Base-by-base conservation (phyloP, 2,329 filamentous ascomycete genomes). In the Cercospora sojina region DNA sequence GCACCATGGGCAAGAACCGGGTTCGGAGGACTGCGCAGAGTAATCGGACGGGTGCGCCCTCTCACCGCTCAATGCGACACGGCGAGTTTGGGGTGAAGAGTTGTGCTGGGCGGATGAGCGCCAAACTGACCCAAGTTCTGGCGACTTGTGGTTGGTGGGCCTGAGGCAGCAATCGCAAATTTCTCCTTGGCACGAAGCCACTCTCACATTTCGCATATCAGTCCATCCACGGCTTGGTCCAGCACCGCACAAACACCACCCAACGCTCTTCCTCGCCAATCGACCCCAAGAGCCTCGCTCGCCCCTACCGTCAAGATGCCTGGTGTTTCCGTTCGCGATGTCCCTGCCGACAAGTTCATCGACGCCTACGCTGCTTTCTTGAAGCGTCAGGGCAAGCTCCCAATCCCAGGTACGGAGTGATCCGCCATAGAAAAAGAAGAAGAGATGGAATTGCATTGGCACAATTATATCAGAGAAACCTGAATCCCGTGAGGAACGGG, bases 351-450 rank as follows among this genome's bases (percentile, higher is more conserved):
- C 83, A 92, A 93, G 86, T 95, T 95, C 87, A 93, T 95, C 85
- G 83, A 86, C 77, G 87, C 90, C 80, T 96, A 95, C 82, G 87
- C 91, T 80, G 90, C 88, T 79, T 96, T 95, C 88, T 84, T 96
- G 88, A 95, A 95, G 90, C 89, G 91, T 79, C 91, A 95, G 87
- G 92, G 92, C 84, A 94, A 94, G 87, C 90, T 95, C 76, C 90
- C 91, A 80, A 92, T 94, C 79, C 91, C 91, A 82, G 91, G 91
- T 93, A 88, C 80, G 89, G 60, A 63, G 51, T 63, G 49, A 63
- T 67, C 64, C 68, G 68, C 65, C 65, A 65, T 65, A 51, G 27
- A 51, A 63, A 61, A 47, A 66, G 68, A 67, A 71, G 57, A 63
- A 65, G 61, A 60, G 61, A 59, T 51, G 58, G 65, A 61, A 31